These are phyloP conservation scores for Naegleria lovaniensis DNA, from an alignment of 208 protist genomes.

Conservation along the genomic window DNA sequence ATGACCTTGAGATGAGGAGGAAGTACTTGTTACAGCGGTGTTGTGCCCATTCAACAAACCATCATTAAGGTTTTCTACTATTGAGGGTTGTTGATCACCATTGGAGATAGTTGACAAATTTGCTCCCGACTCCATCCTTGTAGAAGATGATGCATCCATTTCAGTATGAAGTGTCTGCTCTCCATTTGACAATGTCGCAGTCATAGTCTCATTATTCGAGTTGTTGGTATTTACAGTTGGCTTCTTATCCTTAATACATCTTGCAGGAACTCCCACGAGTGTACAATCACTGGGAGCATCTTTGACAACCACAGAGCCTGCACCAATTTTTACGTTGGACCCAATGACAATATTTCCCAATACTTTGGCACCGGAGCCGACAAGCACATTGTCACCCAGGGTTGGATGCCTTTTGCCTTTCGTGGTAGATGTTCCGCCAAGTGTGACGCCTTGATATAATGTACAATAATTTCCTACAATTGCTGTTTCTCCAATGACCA, in stretches of 20 bases:
- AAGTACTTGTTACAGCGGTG: not conserved
- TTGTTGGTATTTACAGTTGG: too few species aligned
- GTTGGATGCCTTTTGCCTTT: slow-evolving; percentile 61
- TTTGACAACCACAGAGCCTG: slow-evolving; percentile 38
- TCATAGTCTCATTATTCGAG: too few species aligned
- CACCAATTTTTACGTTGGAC: slow-evolving; percentile 60
- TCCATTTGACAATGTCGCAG: too few species aligned
- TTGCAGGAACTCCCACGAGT: slow-evolving; percentile 33
- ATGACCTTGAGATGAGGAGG: not conserved
- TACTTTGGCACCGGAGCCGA: slow-evolving; percentile 70
- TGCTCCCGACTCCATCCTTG: too few species aligned
- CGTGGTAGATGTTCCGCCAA: slow-evolving; percentile 51
- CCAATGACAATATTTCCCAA: slow-evolving; percentile 70
- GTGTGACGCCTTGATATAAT: slow-evolving; percentile 56
- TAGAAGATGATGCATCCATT: too few species aligned
- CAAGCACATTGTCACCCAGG: slow-evolving; percentile 64
- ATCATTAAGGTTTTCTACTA: too few species aligned
- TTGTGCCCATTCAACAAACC: too few species aligned
- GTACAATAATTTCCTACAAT: slow-evolving; percentile 60
- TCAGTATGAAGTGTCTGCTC: too few species aligned
- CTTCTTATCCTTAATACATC: slow-evolving; percentile 12
- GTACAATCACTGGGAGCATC: slow-evolving; percentile 28
- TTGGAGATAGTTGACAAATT: too few species aligned
- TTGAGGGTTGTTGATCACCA: too few species aligned
- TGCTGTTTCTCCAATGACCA: slow-evolving; percentile 73